These are phyloP conservation scores for Candida nanaspora DNA, from an alignment of 805 yeast species.

Conservation along the genomic window DNA sequence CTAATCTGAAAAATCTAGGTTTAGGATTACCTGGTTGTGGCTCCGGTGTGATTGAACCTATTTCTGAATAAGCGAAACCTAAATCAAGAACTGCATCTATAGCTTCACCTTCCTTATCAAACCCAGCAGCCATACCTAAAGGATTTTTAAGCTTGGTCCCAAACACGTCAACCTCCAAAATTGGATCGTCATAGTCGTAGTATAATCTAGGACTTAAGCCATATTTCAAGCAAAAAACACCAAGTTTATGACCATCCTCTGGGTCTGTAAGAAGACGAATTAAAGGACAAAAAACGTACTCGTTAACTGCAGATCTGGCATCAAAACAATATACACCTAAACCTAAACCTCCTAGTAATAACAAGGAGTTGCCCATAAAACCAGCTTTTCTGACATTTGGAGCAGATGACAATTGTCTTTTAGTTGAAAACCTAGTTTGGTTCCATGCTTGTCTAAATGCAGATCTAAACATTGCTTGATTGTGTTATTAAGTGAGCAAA, in stretches of 20 bases:
- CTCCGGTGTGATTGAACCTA: constrained; percentile 87
- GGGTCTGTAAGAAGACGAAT: constrained; percentile 67
- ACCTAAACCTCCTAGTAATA: constrained; percentile 18
- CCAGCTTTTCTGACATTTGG: neutral
- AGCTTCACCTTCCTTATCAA: constrained; percentile 90
- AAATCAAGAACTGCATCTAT: constrained; percentile 68
- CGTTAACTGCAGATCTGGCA: constrained; percentile 77
- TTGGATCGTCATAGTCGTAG: constrained; percentile 43
- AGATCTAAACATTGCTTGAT: neutral
- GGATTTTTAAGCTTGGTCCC: constrained; percentile 65
- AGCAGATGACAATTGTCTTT: neutral
- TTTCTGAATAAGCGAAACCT: constrained; percentile 87
- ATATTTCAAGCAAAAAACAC: constrained; percentile 59
- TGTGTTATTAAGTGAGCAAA: too few species aligned
- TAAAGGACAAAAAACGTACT: constrained; percentile 73
- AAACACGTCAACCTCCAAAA: constrained; percentile 55
- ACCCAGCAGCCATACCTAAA: constrained; percentile 91
- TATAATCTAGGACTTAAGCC: constrained; percentile 61
- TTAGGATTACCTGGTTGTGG: constrained; percentile 94
- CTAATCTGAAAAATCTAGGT: constrained; percentile 85
- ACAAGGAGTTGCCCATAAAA: neutral
- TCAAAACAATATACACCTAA: constrained; percentile 56
- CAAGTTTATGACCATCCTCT: constrained; percentile 79
- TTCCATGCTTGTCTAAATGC: neutral
- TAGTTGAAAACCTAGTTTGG: neutral